Base-by-base conservation (phyloP, 345 rosid species). In the Mangifera indica region DNA sequence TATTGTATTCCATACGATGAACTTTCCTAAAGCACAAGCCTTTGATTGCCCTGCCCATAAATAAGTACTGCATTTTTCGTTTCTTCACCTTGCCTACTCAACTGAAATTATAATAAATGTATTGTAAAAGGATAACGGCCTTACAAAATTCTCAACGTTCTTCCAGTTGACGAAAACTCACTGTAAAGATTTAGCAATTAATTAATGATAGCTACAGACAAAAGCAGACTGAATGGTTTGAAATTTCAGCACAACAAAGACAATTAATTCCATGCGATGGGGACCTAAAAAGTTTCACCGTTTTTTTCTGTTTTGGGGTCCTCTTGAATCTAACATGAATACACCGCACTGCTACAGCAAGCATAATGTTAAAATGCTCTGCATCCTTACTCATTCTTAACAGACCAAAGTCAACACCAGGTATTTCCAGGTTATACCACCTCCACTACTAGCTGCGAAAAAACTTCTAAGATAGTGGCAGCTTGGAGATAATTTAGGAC, bases 401-500 rank as follows among this genome's bases (percentile, higher is more conserved):
- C 2, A 13, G 3, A n/a, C 32, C 63, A 34, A 17, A 4, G 32
- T 26, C 25, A 22, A 29, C 25, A 46, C 69, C 32, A 63, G 68
- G 5, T 0, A 48, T n/a, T 48, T 48, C 17, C 5, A 15, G 18
- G 14, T 48, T 48, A 3, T 48, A 4, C 52, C 52, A 48, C 22
- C 22, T 21, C 21, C 14, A 34, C n/a, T 34, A 40, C 25, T 52
- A 52, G 66, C 60, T 37, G 55, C 53, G 12, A 20, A 48, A 60
- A 54, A 20, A 54, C n/a, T n/a, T n/a, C n/a, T 54, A 54, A 11
- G 51, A 37, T 13, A 17, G 18, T 37, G 37, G 48, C 25, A 34
- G 21, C 40, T 58, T 32, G n/a, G 29, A 9, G 25, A 14, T 13
- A 48, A 42, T 63, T 67, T 79, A 86, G 20, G 84, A 79, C 61